Evolutionary conservation across 2,329 filamentous ascomycete genomes (phyloP).

Genomic region (Scytalidium lignicola): DNA sequence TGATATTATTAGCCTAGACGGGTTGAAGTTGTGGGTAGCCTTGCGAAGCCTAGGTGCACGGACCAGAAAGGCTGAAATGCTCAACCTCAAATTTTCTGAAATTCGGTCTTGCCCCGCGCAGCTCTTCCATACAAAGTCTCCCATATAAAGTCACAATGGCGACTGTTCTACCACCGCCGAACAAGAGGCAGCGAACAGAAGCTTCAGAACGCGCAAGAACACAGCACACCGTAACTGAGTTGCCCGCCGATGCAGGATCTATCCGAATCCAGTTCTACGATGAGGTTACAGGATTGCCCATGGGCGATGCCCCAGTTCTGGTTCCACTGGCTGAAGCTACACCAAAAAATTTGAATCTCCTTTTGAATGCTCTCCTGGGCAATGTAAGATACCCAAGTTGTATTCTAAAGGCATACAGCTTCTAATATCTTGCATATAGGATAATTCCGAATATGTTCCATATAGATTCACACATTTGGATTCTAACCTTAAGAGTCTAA

Average conservation of each 20-base stretch:
- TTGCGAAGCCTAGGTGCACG: too few species aligned
- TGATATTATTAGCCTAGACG: too few species aligned
- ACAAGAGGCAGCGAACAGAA: slow-evolving; percentile 79
- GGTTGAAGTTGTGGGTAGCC: too few species aligned
- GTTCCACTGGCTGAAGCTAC: slow-evolving; percentile 80
- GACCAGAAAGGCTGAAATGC: too few species aligned
- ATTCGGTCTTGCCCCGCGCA: too few species aligned
- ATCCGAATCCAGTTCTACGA: slow-evolving; percentile 87
- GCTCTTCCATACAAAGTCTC: not conserved
- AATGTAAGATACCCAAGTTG: slow-evolving; percentile 42
- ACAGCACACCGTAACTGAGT: slow-evolving; percentile 69
- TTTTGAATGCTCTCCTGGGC: slow-evolving; percentile 79
- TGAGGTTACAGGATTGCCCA: slow-evolving; percentile 68
- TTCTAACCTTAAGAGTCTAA: slow-evolving; percentile 22
- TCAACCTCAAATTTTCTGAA: too few species aligned
- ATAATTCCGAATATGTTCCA: slow-evolving; percentile 56
- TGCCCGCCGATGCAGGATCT: slow-evolving; percentile 66
- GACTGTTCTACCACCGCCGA: slow-evolving; percentile 76
- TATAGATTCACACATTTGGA: slow-evolving; percentile 58
- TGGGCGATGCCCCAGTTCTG: slow-evolving; percentile 53
- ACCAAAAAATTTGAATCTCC: slow-evolving; percentile 82
- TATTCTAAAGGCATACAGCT: not conserved
- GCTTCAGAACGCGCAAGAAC: slow-evolving; percentile 63
- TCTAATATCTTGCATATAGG: slow-evolving; percentile 27
- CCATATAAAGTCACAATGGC: slow-evolving; percentile 51